Conservation (phyloP, 148 eudicot species). For the Polygonum maritimum region DNA sequence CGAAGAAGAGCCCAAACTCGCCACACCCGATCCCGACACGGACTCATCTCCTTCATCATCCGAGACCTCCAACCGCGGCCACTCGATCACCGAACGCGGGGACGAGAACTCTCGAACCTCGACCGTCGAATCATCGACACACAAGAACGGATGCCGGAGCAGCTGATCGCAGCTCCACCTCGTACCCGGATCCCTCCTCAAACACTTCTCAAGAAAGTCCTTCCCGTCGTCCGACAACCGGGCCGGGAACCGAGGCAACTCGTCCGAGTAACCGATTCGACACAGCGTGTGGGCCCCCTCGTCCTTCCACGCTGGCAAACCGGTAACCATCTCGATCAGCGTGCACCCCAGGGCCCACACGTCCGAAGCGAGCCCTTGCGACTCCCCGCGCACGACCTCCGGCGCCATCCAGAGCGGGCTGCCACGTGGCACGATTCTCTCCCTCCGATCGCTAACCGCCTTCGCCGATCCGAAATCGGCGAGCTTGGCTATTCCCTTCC, state of each 20-base stretch:
- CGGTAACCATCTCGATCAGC: constrained; percentile 78
- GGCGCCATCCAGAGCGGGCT: constrained; percentile 98
- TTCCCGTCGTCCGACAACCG: constrained; percentile 27
- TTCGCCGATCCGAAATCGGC: constrained; percentile 70
- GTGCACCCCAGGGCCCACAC: constrained; percentile 87
- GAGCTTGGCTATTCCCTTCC: constrained; percentile 38
- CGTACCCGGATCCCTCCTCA: constrained; percentile 22
- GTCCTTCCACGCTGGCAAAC: constrained; percentile 59
- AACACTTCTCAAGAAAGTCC: constrained; percentile 61
- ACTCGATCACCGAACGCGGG: constrained; percentile 61
- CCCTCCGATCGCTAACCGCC: not conserved
- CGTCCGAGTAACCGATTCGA: constrained; percentile 47
- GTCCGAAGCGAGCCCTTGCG: constrained; percentile 59
- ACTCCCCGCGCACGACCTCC: constrained; percentile 65
- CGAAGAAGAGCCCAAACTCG: not conserved
- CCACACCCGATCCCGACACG: not conserved
- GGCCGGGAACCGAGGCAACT: constrained; percentile 41
- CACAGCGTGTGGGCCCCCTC: constrained; percentile 36
- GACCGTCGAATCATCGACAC: constrained; percentile 2
- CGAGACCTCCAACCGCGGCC: constrained; percentile 22
- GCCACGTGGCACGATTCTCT: constrained; percentile 39
- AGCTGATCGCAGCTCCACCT: constrained; percentile 81
- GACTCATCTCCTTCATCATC: constrained; percentile 19
- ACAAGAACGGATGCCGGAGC: constrained; percentile 49
- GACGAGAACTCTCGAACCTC: constrained; percentile 15